A percentile compares a stretch with the other conserved stretches of the same genome.
These are phyloP conservation scores for Zygosaccharomyces sapae DNA, from an alignment of 1,139 yeast genomes.

Conservation along the genomic window DNA sequence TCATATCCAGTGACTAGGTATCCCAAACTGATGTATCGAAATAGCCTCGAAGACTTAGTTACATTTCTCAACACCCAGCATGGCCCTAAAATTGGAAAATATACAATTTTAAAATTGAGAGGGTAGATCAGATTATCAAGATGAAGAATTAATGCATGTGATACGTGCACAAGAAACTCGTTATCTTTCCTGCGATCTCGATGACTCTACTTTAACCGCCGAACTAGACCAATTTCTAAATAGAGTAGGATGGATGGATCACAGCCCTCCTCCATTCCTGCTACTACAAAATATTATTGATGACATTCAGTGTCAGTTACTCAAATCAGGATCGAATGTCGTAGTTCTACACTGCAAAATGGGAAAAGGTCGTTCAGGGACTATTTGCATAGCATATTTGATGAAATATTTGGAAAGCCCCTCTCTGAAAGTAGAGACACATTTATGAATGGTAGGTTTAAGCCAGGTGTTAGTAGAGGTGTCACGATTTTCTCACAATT, in stretches of 20 bases:
- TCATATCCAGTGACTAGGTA: conserved; percentile 61
- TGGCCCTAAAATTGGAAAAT: conserved; percentile 58
- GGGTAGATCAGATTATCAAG: conserved; percentile 46
- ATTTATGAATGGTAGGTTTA: conserved; percentile 61
- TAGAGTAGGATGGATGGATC: conserved; percentile 57
- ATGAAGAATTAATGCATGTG: conserved; percentile 34
- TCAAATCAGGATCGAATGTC: conserved; percentile 39
- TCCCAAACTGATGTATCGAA: conserved; percentile 50
- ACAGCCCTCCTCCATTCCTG: conserved; percentile 65
- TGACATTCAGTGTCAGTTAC: conserved; percentile 46
- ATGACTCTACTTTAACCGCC: conserved; percentile 5
- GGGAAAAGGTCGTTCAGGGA: conserved; percentile 90
- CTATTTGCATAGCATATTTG: conserved; percentile 66
- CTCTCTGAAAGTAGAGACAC: conserved; percentile 46
- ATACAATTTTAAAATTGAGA: conserved; percentile 68
- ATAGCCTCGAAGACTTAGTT: conserved; percentile 50
- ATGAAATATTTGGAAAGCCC: conserved; percentile 44
- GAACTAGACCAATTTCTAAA: conserved; percentile 12
- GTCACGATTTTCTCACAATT: conserved; percentile 69
- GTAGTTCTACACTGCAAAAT: conserved; percentile 84
- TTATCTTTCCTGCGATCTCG: neutral
- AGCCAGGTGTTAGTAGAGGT: conserved; percentile 55
- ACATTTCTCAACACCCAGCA: conserved; percentile 48
- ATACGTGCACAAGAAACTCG: neutral
- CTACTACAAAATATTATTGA: conserved; percentile 44